Conservation (phyloP, 78 protist genomes). For the Emiliania huxleyi region DNA sequence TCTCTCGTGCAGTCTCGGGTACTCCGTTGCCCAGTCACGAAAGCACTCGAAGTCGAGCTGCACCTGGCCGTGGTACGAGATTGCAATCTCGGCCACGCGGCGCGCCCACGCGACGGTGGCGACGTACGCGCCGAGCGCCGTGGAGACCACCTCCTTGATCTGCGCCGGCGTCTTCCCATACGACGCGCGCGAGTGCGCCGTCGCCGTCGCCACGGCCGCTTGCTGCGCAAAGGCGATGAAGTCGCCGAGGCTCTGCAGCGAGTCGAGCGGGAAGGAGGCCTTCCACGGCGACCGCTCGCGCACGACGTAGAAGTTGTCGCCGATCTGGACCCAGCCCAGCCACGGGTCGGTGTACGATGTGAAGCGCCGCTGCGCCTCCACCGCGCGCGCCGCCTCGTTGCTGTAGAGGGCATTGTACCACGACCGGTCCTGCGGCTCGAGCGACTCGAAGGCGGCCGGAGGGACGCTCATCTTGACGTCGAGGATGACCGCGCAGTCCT, state of each 20-base stretch:
- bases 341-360: background rate
- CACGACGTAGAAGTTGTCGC: background rate
- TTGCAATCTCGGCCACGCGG: background rate
- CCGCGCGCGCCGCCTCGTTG: constrained; percentile 4
- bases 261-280: background rate
- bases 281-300: constrained; percentile 22
- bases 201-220: background rate
- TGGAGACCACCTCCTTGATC: background rate
- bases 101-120: background rate
- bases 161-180: background rate
- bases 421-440: background rate
- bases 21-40: background rate
- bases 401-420: background rate
- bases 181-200: background rate
- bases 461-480: background rate
- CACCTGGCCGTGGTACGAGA: background rate
- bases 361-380: background rate
- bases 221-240: background rate
- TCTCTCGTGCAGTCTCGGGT: no score
- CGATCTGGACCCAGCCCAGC: background rate
- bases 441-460: background rate
- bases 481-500: background rate
- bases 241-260: background rate
- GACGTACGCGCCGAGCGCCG: background rate
- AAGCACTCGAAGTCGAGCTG: background rate